A percentile compares a stretch with the other conserved stretches of the same genome.
These are phyloP conservation scores for Calonectria henricotiae DNA, from an alignment of 2,329 filamentous ascomycete genomes.

Conservation along the genomic window DNA sequence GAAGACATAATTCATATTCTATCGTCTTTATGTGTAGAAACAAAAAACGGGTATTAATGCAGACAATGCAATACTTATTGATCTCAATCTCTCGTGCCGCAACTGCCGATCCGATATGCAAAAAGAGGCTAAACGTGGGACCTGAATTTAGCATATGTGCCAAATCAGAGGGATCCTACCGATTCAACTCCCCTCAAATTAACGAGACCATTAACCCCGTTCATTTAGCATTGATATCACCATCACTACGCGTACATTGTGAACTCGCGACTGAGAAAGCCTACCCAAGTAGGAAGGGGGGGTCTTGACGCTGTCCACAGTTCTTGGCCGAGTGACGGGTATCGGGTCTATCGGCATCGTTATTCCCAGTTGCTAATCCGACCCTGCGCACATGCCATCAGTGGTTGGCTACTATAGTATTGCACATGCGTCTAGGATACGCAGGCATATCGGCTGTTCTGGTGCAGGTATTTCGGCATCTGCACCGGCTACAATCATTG, in stretches of 20 bases:
- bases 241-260: not conserved
- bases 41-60: not conserved
- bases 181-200: slow-evolving; percentile 11
- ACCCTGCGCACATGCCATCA: not conserved
- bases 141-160: not conserved
- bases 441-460: not conserved
- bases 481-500: not conserved
- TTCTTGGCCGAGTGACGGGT: not conserved
- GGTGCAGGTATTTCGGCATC: not conserved
- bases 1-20: no score
- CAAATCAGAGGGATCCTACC: not conserved
- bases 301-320: slow-evolving; percentile 5
- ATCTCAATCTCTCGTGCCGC: not conserved
- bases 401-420: not conserved
- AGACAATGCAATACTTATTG: not conserved
- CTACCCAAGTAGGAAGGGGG: slow-evolving; percentile 9
- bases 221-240: not conserved
- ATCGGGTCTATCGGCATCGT: slow-evolving; percentile 9
- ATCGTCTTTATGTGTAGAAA: not conserved
- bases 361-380: not conserved
- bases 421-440: not conserved
- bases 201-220: not conserved
- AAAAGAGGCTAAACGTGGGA: slow-evolving; percentile 3
- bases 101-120: not conserved
- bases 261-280: not conserved